phyloP scores from a whole-genome alignment of 192 early-diverging fungal species.

The Rhizophagus prolifer region DNA sequence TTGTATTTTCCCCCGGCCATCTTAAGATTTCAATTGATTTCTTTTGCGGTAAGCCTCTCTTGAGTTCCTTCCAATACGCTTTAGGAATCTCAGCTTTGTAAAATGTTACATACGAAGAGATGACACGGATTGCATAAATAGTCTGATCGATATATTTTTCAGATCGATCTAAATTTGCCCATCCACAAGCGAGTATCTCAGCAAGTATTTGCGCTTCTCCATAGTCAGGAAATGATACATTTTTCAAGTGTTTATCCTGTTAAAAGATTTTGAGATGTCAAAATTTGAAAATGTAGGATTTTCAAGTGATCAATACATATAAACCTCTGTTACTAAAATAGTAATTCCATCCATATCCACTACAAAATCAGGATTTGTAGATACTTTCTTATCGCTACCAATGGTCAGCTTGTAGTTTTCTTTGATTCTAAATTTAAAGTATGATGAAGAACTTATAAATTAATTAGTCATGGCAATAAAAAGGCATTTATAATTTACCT shows the following conservation, averaged over 20 bases:
- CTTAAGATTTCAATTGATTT: constrained; percentile 15
- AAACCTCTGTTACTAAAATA: constrained; percentile 5
- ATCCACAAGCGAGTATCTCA: constrained; percentile 14
- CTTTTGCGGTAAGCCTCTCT: constrained; percentile 14
- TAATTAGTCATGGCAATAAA: constrained; percentile 13
- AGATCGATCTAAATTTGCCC: neutral
- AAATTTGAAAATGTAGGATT: neutral
- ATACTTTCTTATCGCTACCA: constrained; percentile 11
- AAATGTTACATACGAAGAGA: no score
- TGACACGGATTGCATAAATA: constrained; percentile 14
- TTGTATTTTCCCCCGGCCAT: constrained; percentile 15
- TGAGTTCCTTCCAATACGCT: constrained; percentile 23
- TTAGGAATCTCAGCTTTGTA: constrained; percentile 7
- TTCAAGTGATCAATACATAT: constrained; percentile 11
- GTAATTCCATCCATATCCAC: constrained; percentile 4
- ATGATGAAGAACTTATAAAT: constrained; percentile 5
- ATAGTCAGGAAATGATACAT: neutral
- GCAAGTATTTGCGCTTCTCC: constrained; percentile 19
- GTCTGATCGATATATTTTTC: constrained; percentile 6
- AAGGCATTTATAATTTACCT: constrained; percentile 18
- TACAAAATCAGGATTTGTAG: constrained; percentile 21
- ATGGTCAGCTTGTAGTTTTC: constrained; percentile 10
- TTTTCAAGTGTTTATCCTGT: constrained; percentile 28
- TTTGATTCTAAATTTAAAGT: constrained; percentile 20
- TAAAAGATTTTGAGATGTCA: constrained; percentile 24